A percentile compares a stretch with the other conserved stretches of the same genome.
Evolutionary conservation across 805 yeast genomes (phyloP).

Genomic region (Kuraishia borneana): DNA sequence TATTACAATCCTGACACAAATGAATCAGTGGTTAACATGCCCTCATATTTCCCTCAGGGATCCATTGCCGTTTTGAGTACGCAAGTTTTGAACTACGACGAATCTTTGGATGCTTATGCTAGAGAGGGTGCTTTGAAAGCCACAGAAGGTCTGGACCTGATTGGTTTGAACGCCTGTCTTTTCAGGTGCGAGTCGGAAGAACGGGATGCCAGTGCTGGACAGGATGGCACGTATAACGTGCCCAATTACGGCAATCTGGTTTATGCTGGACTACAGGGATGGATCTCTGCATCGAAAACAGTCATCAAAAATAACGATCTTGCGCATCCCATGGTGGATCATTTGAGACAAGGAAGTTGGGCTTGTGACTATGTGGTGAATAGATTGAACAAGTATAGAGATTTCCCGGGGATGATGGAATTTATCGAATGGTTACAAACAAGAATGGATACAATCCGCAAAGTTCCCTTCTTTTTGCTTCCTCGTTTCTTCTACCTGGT

Average conservation of each 20-base stretch:
- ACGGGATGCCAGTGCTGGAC: conserved; percentile 64
- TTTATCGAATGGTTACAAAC: conserved; percentile 61
- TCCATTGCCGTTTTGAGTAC: conserved; percentile 81
- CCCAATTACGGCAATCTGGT: conserved; percentile 67
- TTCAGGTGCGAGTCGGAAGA: conserved; percentile 84
- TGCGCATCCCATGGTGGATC: conserved; percentile 75
- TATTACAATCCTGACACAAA: conserved; percentile 26
- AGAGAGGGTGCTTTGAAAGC: conserved; percentile 72
- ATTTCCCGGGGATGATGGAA: conserved; percentile 34
- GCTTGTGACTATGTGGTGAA: conserved; percentile 66
- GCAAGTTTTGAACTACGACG: conserved; percentile 52
- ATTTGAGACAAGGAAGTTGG: conserved; percentile 80
- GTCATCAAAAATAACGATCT: conserved; percentile 63
- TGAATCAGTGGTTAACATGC: conserved; percentile 44
- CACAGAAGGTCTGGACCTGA: conserved; percentile 43
- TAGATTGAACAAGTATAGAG: conserved; percentile 46
- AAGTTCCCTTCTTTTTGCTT: conserved; percentile 66
- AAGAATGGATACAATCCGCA: conserved; percentile 50
- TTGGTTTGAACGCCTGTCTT: conserved; percentile 65
- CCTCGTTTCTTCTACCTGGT: conserved; percentile 83
- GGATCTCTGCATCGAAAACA: conserved; percentile 58
- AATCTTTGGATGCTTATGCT: conserved; percentile 51
- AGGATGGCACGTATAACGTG: conserved; percentile 60
- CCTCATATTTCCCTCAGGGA: conserved; percentile 73
- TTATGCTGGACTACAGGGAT: conserved; percentile 91